Evolutionary conservation across 306 rosid species (phyloP).

Genomic region (Betula pendula): DNA sequence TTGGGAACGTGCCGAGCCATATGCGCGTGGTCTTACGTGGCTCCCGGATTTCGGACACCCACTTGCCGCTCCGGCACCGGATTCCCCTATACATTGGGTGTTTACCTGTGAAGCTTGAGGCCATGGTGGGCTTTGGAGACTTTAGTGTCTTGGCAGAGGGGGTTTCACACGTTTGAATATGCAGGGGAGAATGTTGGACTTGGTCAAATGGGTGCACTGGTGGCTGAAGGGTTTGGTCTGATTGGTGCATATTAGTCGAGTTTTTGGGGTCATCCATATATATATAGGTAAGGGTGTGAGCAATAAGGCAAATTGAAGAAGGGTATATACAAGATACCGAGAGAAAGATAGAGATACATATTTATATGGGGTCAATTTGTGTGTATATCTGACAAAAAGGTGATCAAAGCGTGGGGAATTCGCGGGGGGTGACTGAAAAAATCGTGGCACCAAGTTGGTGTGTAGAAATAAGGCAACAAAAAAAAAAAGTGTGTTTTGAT

Average conservation of each 20-base stretch:
- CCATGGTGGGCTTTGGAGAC: conserved; percentile 32
- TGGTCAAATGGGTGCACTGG: background rate
- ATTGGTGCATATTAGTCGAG: conserved; percentile 1
- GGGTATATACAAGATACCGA: background rate
- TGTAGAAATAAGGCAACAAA: background rate
- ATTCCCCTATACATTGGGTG: conserved; percentile 68
- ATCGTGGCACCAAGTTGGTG: conserved; percentile 29
- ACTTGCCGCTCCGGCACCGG: conserved; percentile 71
- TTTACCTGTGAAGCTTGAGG: conserved; percentile 53
- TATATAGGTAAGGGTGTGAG: background rate
- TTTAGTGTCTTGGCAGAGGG: background rate
- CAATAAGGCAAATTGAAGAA: background rate
- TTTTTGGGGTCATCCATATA: conserved; percentile 25
- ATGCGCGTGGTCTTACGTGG: conserved; percentile 76
- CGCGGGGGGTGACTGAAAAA: conserved; percentile 34
- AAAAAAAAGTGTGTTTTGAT: background rate
- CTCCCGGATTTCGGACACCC: conserved; percentile 97
- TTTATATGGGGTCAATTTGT: background rate
- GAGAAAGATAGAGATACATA: background rate
- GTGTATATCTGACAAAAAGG: conserved; percentile 14
- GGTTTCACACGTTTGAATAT: conserved; percentile 5
- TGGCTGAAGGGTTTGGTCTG: conserved; percentile 14
- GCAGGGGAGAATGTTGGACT: background rate
- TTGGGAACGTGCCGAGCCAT: conserved; percentile 81
- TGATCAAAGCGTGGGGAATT: conserved; percentile 56